These are phyloP conservation scores for Plasmodium ovale DNA, from an alignment of 169 alveolate genomes.

Conservation along the genomic window DNA sequence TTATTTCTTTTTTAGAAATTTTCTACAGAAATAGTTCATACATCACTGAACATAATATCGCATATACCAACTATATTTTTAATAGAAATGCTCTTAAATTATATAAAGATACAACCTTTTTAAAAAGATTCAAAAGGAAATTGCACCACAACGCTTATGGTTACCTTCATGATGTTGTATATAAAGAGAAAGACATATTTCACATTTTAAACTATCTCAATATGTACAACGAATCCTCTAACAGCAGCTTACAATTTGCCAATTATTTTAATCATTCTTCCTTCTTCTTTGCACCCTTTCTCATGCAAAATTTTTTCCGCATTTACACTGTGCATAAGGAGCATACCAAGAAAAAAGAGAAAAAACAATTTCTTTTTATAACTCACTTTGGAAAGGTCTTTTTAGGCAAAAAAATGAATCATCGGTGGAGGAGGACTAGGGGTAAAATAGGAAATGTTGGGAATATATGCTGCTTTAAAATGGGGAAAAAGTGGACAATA, in stretches of 20 bases:
- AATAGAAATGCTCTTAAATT: constrained; percentile 24
- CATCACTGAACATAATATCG: constrained; percentile 23
- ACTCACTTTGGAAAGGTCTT: too few species aligned
- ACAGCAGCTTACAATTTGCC: background rate
- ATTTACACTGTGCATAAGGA: too few species aligned
- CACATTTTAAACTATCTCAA: constrained; percentile 12
- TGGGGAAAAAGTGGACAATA: too few species aligned
- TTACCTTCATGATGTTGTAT: constrained; percentile 17
- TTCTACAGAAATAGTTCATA: constrained; percentile 59
- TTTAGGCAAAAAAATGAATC: too few species aligned
- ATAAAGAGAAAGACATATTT: constrained; percentile 49
- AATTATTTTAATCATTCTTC: constrained; percentile 25
- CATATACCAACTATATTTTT: constrained; percentile 41
- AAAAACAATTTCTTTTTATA: background rate
- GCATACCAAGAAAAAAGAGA: background rate
- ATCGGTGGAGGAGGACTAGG: constrained; percentile 1
- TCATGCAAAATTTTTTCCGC: constrained; percentile 34
- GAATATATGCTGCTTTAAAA: background rate
- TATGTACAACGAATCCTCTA: background rate
- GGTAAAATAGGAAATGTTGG: background rate
- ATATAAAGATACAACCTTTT: constrained; percentile 5
- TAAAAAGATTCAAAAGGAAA: constrained; percentile 17
- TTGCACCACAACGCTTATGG: background rate
- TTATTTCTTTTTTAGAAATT: constrained; percentile 33
- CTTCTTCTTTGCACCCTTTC: constrained; percentile 3